Percentiles rank a stretch among this genome's conserved stretches.
Conservation (phyloP, 495 filamentous ascomycete genomes). For the Lichina pygmaea region DNA sequence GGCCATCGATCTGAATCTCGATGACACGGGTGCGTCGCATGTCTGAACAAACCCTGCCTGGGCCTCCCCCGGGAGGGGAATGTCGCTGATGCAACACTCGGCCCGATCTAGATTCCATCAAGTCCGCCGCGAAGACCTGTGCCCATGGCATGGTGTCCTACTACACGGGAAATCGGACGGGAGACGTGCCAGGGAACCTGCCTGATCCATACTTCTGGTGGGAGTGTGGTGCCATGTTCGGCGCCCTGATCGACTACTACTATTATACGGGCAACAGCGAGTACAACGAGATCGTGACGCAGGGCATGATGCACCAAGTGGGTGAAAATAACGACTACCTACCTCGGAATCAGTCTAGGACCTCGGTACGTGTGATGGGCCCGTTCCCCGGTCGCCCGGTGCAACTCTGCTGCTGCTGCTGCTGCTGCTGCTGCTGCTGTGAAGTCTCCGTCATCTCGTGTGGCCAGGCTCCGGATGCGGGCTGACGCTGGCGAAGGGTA, state of each 20-base stretch:
- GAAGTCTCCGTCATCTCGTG: neutral
- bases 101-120: slow-evolving; percentile 29
- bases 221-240: slow-evolving; percentile 43
- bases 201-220: slow-evolving; percentile 38
- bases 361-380: slow-evolving; percentile 11
- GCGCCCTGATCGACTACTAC: slow-evolving; percentile 43
- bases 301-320: slow-evolving; percentile 32
- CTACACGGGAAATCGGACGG: slow-evolving; percentile 38
- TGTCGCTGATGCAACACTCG: neutral
- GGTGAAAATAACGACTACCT: slow-evolving; percentile 30
- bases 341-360: slow-evolving; percentile 31
- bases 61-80: neutral
- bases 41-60: neutral
- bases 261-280: slow-evolving; percentile 32
- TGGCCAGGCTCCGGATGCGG: too few relatives aligned
- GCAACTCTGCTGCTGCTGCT: neutral
- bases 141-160: slow-evolving; percentile 40
- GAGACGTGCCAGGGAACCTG: slow-evolving; percentile 30
- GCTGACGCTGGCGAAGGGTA: slow-evolving; percentile 16
- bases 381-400: neutral
- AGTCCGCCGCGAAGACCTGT: slow-evolving; percentile 27
- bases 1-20: slow-evolving; percentile 1
- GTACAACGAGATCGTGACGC: slow-evolving; percentile 26
- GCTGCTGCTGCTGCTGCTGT: neutral
- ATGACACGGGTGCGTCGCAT: slow-evolving; percentile 1